These are phyloP conservation scores for Sporobolomyces roseus DNA, from an alignment of 768 basidiomycete genomes.

Conservation along the genomic window DNA sequence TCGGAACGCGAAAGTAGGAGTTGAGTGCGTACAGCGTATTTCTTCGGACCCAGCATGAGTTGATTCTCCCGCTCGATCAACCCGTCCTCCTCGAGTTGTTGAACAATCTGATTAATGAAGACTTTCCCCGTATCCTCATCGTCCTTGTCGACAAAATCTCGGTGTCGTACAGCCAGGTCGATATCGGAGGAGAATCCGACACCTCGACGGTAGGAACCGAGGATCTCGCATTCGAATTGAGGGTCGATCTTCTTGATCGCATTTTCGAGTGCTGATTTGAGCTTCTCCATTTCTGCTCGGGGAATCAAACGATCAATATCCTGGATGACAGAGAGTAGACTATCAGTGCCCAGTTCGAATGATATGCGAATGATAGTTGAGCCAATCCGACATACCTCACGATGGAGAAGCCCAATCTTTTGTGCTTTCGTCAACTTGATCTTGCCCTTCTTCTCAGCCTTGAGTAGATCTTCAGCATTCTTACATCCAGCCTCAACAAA, in stretches of 20 bases:
- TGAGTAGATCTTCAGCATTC: conserved; percentile 23
- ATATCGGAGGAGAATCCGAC: conserved; percentile 33
- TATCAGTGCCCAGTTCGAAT: too few species aligned
- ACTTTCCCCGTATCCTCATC: conserved; percentile 24
- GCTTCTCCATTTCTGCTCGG: conserved; percentile 31
- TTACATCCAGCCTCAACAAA: conserved; percentile 17
- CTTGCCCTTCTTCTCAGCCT: neutral
- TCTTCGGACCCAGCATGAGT: conserved; percentile 30
- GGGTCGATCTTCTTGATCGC: conserved; percentile 22
- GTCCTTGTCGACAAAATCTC: conserved; percentile 19
- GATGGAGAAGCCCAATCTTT: conserved; percentile 31
- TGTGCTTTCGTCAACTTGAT: conserved; percentile 34
- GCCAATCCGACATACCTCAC: conserved; percentile 18
- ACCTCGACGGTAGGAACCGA: conserved; percentile 38
- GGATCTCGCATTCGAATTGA: conserved; percentile 31
- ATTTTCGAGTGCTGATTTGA: conserved; percentile 13
- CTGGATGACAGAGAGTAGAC: conserved; percentile 13
- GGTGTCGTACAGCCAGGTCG: conserved; percentile 37
- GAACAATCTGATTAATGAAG: conserved; percentile 19
- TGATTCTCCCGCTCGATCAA: conserved; percentile 26
- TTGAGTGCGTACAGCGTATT: conserved; percentile 15
- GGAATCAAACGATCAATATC: conserved; percentile 38
- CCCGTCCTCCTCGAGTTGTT: conserved; percentile 7
- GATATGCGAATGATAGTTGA: too few species aligned
- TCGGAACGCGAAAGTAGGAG: too few species aligned